phyloP scores from a whole-genome alignment of 2,329 filamentous ascomycete genomes.

The Ophiostoma populinum region DNA sequence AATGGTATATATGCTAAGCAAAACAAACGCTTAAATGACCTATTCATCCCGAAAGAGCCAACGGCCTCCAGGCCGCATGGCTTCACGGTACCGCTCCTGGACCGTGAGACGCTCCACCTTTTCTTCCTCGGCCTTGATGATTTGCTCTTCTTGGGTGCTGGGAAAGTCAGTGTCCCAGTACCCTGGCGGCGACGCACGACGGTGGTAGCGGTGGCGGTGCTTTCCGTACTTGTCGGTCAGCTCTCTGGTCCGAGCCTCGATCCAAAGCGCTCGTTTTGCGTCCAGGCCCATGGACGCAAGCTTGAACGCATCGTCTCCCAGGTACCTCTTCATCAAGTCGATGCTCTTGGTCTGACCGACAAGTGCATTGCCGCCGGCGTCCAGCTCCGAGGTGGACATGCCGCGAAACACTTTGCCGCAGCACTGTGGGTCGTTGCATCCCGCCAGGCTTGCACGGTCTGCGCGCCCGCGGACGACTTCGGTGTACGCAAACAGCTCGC shows the following conservation, averaged over 20 bases:
- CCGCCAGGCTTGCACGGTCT: constrained; percentile 51
- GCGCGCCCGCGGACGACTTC: constrained; percentile 57
- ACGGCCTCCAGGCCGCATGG: constrained; percentile 55
- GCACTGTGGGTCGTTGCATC: constrained; percentile 60
- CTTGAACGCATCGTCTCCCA: constrained; percentile 42
- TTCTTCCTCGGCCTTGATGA: constrained; percentile 47
- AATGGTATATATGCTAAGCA: too few relatives aligned
- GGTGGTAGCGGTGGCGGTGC: constrained; percentile 58
- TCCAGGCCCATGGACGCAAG: constrained; percentile 37
- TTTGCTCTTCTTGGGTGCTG: constrained; percentile 60
- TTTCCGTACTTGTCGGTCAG: constrained; percentile 61
- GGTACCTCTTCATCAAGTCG: constrained; percentile 34
- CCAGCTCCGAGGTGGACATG: constrained; percentile 39
- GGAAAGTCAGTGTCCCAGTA: constrained; percentile 90
- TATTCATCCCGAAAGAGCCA: constrained; percentile 71
- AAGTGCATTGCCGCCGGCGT: constrained; percentile 17
- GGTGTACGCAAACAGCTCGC: constrained; percentile 52
- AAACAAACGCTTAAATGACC: too few relatives aligned
- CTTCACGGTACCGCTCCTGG: constrained; percentile 61
- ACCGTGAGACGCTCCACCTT: constrained; percentile 46
- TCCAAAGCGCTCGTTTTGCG: constrained; percentile 48
- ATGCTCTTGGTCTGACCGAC: constrained; percentile 24
- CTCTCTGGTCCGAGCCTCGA: constrained; percentile 58
- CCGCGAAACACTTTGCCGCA: constrained; percentile 55
- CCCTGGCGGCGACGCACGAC: constrained; percentile 59